Conservation (phyloP, 2,329 filamentous ascomycete genomes). For the Ascosphaera apis region DNA sequence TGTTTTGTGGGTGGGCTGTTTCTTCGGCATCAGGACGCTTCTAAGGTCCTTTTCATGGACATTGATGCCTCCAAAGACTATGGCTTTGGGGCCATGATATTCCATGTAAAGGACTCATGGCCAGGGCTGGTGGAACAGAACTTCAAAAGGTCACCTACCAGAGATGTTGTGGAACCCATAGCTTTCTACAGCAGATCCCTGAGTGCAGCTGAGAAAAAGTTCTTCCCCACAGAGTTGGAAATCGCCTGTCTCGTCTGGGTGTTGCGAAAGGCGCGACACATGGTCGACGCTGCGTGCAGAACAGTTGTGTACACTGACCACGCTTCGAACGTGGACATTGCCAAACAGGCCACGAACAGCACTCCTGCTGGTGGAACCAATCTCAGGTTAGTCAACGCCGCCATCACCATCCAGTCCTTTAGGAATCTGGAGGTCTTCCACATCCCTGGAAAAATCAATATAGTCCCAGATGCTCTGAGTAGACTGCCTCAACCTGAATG, state of each 20-base stretch:
- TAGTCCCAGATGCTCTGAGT: not conserved
- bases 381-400: not conserved
- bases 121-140: not conserved
- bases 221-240: slow-evolving; percentile 1
- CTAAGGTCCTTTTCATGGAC: not conserved
- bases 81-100: slow-evolving; percentile 2
- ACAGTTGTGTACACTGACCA: slow-evolving; percentile 2
- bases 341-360: not conserved
- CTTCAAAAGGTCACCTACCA: not conserved
- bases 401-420: not conserved
- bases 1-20: not conserved
- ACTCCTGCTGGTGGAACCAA: not conserved
- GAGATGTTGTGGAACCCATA: not conserved
- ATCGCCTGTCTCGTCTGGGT: slow-evolving; percentile 1
- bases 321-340: not conserved
- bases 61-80: slow-evolving; percentile 1
- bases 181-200: slow-evolving; percentile 1
- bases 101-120: not conserved
- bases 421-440: not conserved
- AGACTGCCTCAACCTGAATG: not conserved
- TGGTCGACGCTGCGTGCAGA: not conserved
- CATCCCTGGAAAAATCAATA: slow-evolving; percentile 1
- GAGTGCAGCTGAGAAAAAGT: not conserved
- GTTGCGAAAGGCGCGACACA: slow-evolving; percentile 1
- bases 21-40: not conserved